Evolutionary conservation across 495 filamentous ascomycete species (phyloP), one percentile per base, ranked within the genome.

Genomic region (Xylaria curta): DNA sequence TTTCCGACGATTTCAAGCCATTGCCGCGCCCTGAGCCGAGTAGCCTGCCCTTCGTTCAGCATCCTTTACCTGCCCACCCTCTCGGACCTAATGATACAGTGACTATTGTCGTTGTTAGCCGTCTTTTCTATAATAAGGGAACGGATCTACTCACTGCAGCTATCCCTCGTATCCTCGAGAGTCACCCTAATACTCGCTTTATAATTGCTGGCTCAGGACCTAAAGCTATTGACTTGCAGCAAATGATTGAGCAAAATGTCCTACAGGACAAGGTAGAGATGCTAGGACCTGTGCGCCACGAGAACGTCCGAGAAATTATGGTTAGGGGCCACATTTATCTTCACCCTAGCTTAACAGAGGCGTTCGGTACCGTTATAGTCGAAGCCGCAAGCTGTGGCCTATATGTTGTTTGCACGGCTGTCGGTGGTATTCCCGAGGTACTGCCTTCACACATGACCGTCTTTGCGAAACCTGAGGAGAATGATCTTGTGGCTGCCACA

Each of bases 291-390:
- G 89, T 98, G 31, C 90, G 96, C 24, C 96, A 99, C 78, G 97
- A 98, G 78, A 94, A 98, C 74, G 96, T 99, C 1, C 90, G 96
- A 49, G 93, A 98, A 80, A 95, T 99, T n/a, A 99, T 99, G 96
- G 92, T 97, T 12, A 88, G 94, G 61, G 96, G 96, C 0, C 94
- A 99, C 76, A 97, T 99, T 69, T 98, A 98, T 79, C 89, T 99
- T 0, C 95, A 98, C 79, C 97, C 96, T 0, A 94, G 91, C 38
- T 86, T 99, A 42, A 99, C 96, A 0, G 96, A 99, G 81, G 96
- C 96, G 10, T 99, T 99, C 76, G 96, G 96, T 2, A 99, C 96
- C 0, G 96, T 99, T 28, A 93, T 99, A 64, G 96, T 99, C 46
- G 96, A 99, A 83, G 96, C 96, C 13, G 96, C 96, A 7, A 94